Evolutionary conservation across 106 monocot species (phyloP).

Genomic region (Apostasia ramifera): DNA sequence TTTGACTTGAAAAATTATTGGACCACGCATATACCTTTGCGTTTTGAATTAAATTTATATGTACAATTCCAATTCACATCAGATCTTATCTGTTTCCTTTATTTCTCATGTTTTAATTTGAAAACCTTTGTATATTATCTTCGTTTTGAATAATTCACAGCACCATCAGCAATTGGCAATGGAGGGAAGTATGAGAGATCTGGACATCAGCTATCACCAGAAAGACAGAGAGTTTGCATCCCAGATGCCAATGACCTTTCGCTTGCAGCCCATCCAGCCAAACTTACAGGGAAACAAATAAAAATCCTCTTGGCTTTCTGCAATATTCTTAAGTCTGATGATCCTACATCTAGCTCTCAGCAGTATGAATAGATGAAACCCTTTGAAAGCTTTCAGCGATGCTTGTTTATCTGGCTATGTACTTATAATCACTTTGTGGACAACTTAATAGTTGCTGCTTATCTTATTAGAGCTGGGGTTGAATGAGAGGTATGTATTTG

Average conservation of each 20-base stretch:
- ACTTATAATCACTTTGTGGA: too few relatives aligned
- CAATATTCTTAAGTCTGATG: background rate
- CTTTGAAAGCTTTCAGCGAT: background rate
- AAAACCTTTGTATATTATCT: background rate
- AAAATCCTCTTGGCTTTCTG: background rate
- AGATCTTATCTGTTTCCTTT: too few relatives aligned
- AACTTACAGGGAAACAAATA: conserved; percentile 72
- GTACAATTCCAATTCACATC: too few relatives aligned
- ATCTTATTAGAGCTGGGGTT: too few relatives aligned
- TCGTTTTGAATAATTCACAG: conserved; percentile 21
- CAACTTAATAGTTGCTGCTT: too few relatives aligned
- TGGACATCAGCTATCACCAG: conserved; percentile 47
- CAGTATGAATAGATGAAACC: background rate
- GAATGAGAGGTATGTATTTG: too few relatives aligned
- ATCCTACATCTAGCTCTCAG: background rate
- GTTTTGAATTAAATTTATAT: too few relatives aligned
- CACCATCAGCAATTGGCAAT: conserved; percentile 70
- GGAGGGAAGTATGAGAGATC: conserved; percentile 40
- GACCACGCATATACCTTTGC: too few relatives aligned
- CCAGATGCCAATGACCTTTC: conserved; percentile 59
- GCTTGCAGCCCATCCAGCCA: conserved; percentile 77
- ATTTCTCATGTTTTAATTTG: too few relatives aligned
- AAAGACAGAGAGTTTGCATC: conserved; percentile 48
- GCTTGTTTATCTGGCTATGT: background rate
- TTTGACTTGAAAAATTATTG: too few relatives aligned